Evolutionary conservation across 2,329 filamentous ascomycete genomes (phyloP).

Genomic region (Penicillium sp.): DNA sequence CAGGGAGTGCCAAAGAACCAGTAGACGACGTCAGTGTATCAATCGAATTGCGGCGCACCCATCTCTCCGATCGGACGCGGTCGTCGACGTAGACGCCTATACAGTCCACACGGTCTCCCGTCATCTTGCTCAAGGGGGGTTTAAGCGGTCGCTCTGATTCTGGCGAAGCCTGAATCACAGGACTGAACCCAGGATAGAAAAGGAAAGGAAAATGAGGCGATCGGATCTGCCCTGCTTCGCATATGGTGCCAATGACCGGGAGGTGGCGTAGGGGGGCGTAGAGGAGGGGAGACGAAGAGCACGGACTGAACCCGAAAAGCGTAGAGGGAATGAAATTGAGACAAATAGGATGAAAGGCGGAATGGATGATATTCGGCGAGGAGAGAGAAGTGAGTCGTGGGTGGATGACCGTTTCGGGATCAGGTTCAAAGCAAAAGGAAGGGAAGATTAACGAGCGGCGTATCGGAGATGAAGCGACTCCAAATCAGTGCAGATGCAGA

Average conservation of each 20-base stretch:
- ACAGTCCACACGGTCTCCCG: conserved; percentile 48
- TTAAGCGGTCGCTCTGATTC: conserved; percentile 12
- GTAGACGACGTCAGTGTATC: conserved; percentile 29
- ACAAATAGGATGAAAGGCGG: conserved; percentile 4
- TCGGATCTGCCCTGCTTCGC: conserved; percentile 25
- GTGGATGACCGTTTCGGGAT: neutral
- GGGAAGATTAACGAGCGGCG: conserved; percentile 16
- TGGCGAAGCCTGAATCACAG: conserved; percentile 19
- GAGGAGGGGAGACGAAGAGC: conserved; percentile 2
- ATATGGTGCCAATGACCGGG: conserved; percentile 26
- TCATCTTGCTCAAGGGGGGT: conserved; percentile 26
- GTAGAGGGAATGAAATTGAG: neutral
- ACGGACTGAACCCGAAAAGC: neutral
- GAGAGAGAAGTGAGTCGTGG: neutral
- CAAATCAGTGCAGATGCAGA: neutral
- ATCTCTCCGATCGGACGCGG: conserved; percentile 47
- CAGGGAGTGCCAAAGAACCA: conserved; percentile 32
- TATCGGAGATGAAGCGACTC: conserved; percentile 3
- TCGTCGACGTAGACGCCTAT: conserved; percentile 51
- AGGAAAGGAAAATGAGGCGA: conserved; percentile 14
- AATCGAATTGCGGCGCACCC: conserved; percentile 40
- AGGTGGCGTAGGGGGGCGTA: neutral
- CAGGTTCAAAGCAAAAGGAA: neutral
- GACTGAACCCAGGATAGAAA: conserved; percentile 12
- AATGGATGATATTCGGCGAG: neutral